These are phyloP conservation scores for Mycena chlorophos DNA, from an alignment of 768 basidiomycete genomes.

Conservation along the genomic window DNA sequence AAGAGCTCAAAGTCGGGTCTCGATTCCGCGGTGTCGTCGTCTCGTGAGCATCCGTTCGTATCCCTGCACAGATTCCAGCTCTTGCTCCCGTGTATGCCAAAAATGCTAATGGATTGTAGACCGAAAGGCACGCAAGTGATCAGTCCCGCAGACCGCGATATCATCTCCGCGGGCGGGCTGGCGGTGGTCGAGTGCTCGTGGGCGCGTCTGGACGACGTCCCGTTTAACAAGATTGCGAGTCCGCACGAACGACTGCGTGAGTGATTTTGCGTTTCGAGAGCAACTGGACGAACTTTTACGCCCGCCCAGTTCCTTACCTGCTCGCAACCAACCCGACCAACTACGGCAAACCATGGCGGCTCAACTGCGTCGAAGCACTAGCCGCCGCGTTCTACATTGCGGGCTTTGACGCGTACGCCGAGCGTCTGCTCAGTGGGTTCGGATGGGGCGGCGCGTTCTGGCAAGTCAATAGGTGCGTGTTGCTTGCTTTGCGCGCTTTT, in stretches of 20 bases:
- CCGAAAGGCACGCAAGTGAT: slow-evolving; percentile 82
- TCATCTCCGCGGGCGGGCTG: slow-evolving; percentile 70
- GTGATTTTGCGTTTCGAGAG: slow-evolving; percentile 29
- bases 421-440: slow-evolving; percentile 75
- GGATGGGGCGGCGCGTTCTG: slow-evolving; percentile 92
- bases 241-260: slow-evolving; percentile 88
- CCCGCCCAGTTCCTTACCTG: slow-evolving; percentile 85
- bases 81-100: slow-evolving; percentile 1
- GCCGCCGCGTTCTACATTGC: slow-evolving; percentile 96
- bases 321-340: slow-evolving; percentile 96
- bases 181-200: slow-evolving; percentile 99
- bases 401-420: slow-evolving; percentile 80
- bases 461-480: slow-evolving; percentile 73
- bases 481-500: background rate
- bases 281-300: background rate
- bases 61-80: slow-evolving; percentile 3
- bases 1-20: slow-evolving; percentile 78
- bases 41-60: slow-evolving; percentile 68
- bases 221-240: slow-evolving; percentile 89
- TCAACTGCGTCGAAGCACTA: slow-evolving; percentile 93
- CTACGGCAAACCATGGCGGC: slow-evolving; percentile 94
- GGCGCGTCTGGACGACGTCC: slow-evolving; percentile 93
- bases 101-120: slow-evolving; percentile 40
- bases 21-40: slow-evolving; percentile 91
- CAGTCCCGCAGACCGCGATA: slow-evolving; percentile 81